Base-by-base conservation (phyloP, 2,329 filamentous ascomycete species). In the Ascochyta rabiei region DNA sequence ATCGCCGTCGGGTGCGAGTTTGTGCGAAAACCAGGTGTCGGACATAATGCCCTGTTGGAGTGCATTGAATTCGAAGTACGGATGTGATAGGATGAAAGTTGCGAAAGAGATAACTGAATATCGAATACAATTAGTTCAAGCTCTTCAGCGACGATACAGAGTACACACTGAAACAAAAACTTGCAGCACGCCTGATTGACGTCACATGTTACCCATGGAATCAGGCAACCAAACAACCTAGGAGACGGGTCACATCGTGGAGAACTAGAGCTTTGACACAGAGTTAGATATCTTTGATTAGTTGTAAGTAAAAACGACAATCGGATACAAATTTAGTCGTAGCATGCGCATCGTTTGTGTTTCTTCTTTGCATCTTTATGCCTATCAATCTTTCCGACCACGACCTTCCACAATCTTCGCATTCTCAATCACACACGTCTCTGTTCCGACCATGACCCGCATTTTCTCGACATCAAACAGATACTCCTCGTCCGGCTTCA, bases 401-500 rank as follows among this genome's bases (percentile, higher is more conserved):
- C n/a, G 35, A n/a, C 24, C 35, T 26, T 46, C 13, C 6, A 57
- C 38, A 6, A 50, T 40, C 38, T 48, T 41, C 4, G 41, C 46
- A 4, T 18, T 33, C 24, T 50, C 50, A 9, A 57, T 51, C 1
- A 57, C 42, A 44, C 47, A 42, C 5, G 39, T 39, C 23, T 57
- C 55, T 19, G 24, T 41, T 3, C 55, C 50, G 9, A 49, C 50
- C 31, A 53, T 48, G 13, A 54, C 33, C 8, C 41, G 42, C 46
- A 57, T 48, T 6, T 53, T 63, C 33, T 57, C 24, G 23, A 61
- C 53, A 39, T 65, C 62, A 19, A 66, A 68, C 28, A 68, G 28
- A 38, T 60, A 62, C 31, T 63, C 57, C 45, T 69, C 66, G 28
- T 66, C 63, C 12, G 61, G 60, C 48, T 60, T 61, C 7, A 69